Evolutionary conservation across 2,329 filamentous ascomycete genomes (phyloP).

Genomic region (Aspergillus bombycis): DNA sequence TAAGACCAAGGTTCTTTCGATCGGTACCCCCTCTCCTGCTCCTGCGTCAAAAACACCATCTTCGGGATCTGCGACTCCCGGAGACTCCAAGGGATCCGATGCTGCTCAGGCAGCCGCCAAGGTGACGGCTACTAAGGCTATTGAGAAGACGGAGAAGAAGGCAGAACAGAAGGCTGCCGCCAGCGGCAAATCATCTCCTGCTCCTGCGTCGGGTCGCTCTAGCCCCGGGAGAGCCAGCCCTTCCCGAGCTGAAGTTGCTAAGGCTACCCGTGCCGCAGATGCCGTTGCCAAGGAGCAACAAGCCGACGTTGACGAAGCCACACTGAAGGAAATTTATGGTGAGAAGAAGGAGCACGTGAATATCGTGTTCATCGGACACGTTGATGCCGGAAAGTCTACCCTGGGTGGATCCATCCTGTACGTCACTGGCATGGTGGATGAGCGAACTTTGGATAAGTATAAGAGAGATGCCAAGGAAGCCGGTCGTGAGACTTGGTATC

Average conservation of each 20-base stretch:
- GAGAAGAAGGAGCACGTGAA: slow-evolving; percentile 81
- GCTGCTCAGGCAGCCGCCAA: slow-evolving; percentile 74
- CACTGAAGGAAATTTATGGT: slow-evolving; percentile 89
- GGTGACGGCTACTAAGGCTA: slow-evolving; percentile 82
- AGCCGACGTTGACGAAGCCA: slow-evolving; percentile 78
- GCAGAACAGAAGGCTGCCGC: slow-evolving; percentile 52
- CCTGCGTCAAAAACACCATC: slow-evolving; percentile 40
- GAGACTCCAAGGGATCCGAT: slow-evolving; percentile 47
- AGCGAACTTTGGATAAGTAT: slow-evolving; percentile 97
- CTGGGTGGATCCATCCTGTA: slow-evolving; percentile 92
- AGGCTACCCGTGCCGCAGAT: slow-evolving; percentile 71
- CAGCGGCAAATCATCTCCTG: slow-evolving; percentile 76
- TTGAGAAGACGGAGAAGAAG: slow-evolving; percentile 84
- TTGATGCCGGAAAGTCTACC: slow-evolving; percentile 97
- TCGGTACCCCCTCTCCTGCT: slow-evolving; percentile 57
- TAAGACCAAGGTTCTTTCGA: slow-evolving; percentile 76
- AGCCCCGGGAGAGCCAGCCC: slow-evolving; percentile 80
- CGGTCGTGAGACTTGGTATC: slow-evolving; percentile 96
- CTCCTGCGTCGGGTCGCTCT: slow-evolving; percentile 75
- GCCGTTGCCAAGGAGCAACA: slow-evolving; percentile 81
- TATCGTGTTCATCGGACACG: slow-evolving; percentile 96
- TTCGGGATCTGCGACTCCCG: slow-evolving; percentile 55
- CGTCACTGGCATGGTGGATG: slow-evolving; percentile 97
- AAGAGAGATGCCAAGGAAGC: slow-evolving; percentile 95
- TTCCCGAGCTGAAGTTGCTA: slow-evolving; percentile 59